Conservation (phyloP, 179 eudicot species). For the Monotropa hypopitys region DNA sequence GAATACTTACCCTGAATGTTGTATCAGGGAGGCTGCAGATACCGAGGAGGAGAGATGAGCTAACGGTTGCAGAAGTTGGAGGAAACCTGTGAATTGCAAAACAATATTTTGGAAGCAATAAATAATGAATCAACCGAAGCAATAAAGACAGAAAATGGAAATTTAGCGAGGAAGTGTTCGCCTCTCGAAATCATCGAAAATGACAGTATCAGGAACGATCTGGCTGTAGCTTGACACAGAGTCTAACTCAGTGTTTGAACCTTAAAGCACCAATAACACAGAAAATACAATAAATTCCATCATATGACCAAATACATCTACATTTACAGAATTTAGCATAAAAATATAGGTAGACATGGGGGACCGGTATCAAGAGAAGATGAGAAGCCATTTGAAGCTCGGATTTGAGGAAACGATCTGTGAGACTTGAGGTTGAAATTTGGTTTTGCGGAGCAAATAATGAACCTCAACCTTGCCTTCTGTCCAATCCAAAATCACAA, state of each 20-base stretch:
- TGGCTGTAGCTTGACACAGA: conserved; percentile 66
- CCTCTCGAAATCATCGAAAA: conserved; percentile 93
- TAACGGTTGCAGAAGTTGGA: conserved; percentile 92
- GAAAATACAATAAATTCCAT: not conserved
- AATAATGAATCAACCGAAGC: not conserved
- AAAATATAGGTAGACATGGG: not conserved
- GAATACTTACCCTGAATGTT: conserved; percentile 50
- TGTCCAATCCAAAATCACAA: conserved; percentile 13
- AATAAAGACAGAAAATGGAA: not conserved
- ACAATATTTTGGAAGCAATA: no score
- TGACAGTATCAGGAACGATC: conserved; percentile 91
- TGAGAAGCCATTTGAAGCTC: conserved; percentile 44
- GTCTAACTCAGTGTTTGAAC: conserved; percentile 61
- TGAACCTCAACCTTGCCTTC: conserved; percentile 24
- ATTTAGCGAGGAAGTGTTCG: conserved; percentile 1
- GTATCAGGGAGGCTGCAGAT: conserved; percentile 96
- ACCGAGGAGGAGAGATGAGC: conserved; percentile 84
- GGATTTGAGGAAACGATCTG: conserved; percentile 33
- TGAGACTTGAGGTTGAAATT: conserved; percentile 22
- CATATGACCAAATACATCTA: not conserved
- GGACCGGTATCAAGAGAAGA: conserved; percentile 47
- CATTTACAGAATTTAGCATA: not conserved
- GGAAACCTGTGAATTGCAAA: conserved; percentile 47
- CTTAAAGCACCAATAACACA: conserved; percentile 20
- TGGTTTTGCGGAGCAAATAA: conserved; percentile 24